Evolutionary conservation across 257 asterid species (phyloP).

Genomic region (Coffea canephora): DNA sequence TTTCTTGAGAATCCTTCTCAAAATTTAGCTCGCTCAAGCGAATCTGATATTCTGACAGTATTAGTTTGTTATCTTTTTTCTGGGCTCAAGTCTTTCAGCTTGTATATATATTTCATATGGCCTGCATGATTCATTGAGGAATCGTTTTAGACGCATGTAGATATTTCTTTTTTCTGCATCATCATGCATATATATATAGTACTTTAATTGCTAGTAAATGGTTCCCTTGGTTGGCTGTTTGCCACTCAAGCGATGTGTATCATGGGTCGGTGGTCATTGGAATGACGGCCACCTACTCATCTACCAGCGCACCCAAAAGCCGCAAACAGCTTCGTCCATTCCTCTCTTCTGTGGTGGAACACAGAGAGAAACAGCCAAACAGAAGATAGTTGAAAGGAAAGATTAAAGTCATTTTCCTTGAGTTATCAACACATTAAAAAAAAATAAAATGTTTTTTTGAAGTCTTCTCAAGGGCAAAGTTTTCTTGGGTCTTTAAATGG

Average conservation of each 20-base stretch:
- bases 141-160: neutral
- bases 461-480: slow-evolving; percentile 34
- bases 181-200: neutral
- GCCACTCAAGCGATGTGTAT: slow-evolving; percentile 19
- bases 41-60: neutral
- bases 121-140: neutral
- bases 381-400: slow-evolving; percentile 10
- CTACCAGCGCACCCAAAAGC: slow-evolving; percentile 9
- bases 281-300: slow-evolving; percentile 6
- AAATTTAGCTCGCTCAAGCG: neutral
- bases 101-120: neutral
- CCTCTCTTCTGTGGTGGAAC: neutral
- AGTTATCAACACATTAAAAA: slow-evolving; percentile 4
- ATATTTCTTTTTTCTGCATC: neutral
- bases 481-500: neutral
- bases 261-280: slow-evolving; percentile 11
- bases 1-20: neutral
- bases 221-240: slow-evolving; percentile 25
- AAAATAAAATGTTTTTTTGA: slow-evolving; percentile 17
- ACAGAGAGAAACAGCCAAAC: neutral
- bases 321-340: slow-evolving; percentile 20
- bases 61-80: neutral
- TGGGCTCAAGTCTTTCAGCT: neutral
- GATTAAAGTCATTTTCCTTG: slow-evolving; percentile 17
- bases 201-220: neutral